phyloP scores from a whole-genome alignment of 2,329 filamentous ascomycete species.

The Torrubiella hemipterigena region DNA sequence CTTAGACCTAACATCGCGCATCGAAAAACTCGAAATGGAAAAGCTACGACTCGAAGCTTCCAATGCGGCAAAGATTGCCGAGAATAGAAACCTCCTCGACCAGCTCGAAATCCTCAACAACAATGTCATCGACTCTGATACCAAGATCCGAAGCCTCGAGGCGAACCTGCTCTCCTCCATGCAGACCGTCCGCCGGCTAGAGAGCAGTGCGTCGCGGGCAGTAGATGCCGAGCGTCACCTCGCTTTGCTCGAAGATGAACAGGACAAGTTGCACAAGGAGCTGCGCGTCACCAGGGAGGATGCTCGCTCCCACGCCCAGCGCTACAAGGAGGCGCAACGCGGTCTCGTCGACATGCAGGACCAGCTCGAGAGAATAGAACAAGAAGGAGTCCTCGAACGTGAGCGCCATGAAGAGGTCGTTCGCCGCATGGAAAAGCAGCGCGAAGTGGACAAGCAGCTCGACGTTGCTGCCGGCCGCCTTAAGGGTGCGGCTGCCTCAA shows the following conservation, averaged over 20 bases:
- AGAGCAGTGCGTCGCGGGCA: constrained; percentile 61
- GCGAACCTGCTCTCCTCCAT: constrained; percentile 67
- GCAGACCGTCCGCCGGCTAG: constrained; percentile 62
- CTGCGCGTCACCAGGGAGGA: constrained; percentile 60
- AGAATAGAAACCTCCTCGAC: constrained; percentile 70
- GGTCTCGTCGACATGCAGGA: constrained; percentile 69
- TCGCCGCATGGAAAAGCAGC: constrained; percentile 70
- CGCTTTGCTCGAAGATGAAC: constrained; percentile 67
- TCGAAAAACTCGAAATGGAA: constrained; percentile 62
- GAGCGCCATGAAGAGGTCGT: constrained; percentile 74
- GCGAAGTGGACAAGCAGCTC: constrained; percentile 71
- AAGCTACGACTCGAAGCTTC: constrained; percentile 63
- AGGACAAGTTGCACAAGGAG: constrained; percentile 57
- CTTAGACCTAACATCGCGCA: constrained; percentile 55
- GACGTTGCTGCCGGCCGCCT: constrained; percentile 67
- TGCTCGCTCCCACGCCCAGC: constrained; percentile 63
- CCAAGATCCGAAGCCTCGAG: constrained; percentile 65
- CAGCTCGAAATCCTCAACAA: constrained; percentile 78
- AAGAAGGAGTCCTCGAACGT: constrained; percentile 67
- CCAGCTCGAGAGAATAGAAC: constrained; percentile 80
- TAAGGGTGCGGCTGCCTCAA: constrained; percentile 66
- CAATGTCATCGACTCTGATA: constrained; percentile 68
- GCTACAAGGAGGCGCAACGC: constrained; percentile 78
- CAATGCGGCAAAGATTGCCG: constrained; percentile 68
- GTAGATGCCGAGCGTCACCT: constrained; percentile 73